These are phyloP conservation scores for Verticillium nonalfalfae DNA, from an alignment of 2,329 filamentous ascomycete genomes.

Conservation along the genomic window DNA sequence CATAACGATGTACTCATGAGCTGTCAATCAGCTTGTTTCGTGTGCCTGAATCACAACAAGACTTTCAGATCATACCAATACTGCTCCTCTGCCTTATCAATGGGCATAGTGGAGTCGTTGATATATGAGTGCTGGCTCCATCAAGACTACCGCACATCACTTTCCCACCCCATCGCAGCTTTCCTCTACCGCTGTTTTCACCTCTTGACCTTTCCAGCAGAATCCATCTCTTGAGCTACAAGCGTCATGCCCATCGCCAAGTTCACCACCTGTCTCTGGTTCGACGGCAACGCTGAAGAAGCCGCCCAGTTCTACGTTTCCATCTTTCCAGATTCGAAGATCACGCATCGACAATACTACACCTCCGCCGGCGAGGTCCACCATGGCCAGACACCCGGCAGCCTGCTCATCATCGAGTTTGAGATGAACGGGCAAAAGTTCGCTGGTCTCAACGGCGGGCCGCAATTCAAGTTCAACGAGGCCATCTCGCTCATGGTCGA, in stretches of 20 bases:
- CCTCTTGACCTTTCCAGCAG: no score
- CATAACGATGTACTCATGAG: not conserved
- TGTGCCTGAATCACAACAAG: not conserved
- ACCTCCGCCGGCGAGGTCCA: conserved; percentile 19
- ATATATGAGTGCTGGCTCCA: no score
- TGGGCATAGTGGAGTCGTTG: no score
- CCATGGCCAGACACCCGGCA: conserved; percentile 22
- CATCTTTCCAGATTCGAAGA: conserved; percentile 31
- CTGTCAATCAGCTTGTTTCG: not conserved
- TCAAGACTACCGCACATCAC: no score
- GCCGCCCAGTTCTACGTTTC: conserved; percentile 33
- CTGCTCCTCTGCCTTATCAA: no score
- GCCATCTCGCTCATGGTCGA: conserved; percentile 36
- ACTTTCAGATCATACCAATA: not conserved
- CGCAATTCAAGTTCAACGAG: conserved; percentile 29
- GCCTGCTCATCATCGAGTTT: conserved; percentile 29
- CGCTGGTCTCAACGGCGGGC: conserved; percentile 36
- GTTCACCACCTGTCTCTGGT: conserved; percentile 32
- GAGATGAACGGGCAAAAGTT: conserved; percentile 30
- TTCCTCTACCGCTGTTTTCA: no score
- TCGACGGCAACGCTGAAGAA: conserved; percentile 31
- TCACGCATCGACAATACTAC: conserved; percentile 24
- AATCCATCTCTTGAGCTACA: not conserved
- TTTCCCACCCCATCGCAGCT: no score
- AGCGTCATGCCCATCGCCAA: conserved; percentile 1